Evolutionary conservation across 768 basidiomycete species (phyloP), one percentile per base, ranked within the genome.

Genomic region (Macrolepiota albuminosa): DNA sequence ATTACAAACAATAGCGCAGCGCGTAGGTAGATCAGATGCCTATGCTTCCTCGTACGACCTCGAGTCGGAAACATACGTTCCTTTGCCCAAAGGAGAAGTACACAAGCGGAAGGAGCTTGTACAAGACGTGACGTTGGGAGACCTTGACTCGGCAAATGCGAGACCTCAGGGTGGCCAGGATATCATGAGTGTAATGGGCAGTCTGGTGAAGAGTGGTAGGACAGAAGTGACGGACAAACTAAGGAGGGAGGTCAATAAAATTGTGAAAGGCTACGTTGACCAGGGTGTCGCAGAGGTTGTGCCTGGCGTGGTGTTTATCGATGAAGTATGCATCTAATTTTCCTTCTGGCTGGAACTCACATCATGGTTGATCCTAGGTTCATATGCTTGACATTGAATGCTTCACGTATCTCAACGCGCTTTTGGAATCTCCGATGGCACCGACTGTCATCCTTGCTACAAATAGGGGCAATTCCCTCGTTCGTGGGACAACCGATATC

Each of bases 351-450:
- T 26, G 43, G 21, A 46, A 57, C 42, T 56, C 18, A 68, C 43
- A 37, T 14, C 39, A 24, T 33, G 18, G 33, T n/a, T 4, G n/a
- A 18, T n/a, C 3, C 43, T 67, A 97, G 95, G 96, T 98, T 26
- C 97, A 99, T 76, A 98, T 98, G 96, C 86, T 99, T 61, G 97
- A 99, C 72, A 95, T 98, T 68, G 97, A 99, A 72, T 98, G 95
- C 73, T 99, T 98, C 78, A 98, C 97, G 5, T 99, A 96, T 75
- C 84, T 99, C 40, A 98, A 98, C 73, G 88, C 94, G 11, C 83
- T 98, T 9, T 83, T 99, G 49, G 97, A 98, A 73, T 95, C 94
- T 0, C 87, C 92, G 2, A 93, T 99, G 87, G 95, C 97, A 3
- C 97, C 97, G 0, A 97, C 97, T 4, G 96, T 99, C 31, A 91